Evolutionary conservation across 2,329 filamentous ascomycete genomes (phyloP).

Genomic region (Microcyclospora tardicrescens): DNA sequence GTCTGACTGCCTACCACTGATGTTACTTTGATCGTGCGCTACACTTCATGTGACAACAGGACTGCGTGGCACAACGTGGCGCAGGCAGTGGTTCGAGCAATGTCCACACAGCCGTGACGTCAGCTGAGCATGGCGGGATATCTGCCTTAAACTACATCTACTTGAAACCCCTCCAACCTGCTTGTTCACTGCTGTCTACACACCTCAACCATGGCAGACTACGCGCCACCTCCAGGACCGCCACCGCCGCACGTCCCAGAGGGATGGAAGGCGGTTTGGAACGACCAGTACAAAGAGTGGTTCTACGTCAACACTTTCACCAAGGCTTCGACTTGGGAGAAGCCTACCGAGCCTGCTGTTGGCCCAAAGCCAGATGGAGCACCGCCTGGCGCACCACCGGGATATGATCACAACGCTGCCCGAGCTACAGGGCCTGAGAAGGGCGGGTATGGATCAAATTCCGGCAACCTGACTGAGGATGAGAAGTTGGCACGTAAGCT

Average conservation of each 20-base stretch:
- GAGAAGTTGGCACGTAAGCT: slow-evolving; percentile 61
- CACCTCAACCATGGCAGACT: slow-evolving; percentile 18
- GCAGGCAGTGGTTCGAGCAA: too few species aligned
- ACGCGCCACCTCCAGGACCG: slow-evolving; percentile 20
- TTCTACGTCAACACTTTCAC: slow-evolving; percentile 87
- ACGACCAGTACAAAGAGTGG: slow-evolving; percentile 82
- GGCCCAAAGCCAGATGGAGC: slow-evolving; percentile 24
- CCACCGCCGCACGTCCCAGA: slow-evolving; percentile 43
- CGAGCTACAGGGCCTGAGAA: slow-evolving; percentile 34
- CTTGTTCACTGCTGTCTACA: neutral
- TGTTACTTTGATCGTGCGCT: too few species aligned
- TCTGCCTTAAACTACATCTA: too few species aligned
- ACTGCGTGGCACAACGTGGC: too few species aligned
- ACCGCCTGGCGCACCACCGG: slow-evolving; percentile 52
- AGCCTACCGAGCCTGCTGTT: slow-evolving; percentile 51
- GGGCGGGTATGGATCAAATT: slow-evolving; percentile 42
- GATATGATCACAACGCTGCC: slow-evolving; percentile 43
- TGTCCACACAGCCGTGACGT: too few species aligned
- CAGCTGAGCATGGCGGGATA: too few species aligned
- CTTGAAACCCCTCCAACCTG: too few species aligned
- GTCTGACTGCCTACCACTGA: too few species aligned
- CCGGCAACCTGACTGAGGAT: slow-evolving; percentile 46
- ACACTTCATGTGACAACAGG: too few species aligned
- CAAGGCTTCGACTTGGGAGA: slow-evolving; percentile 84
- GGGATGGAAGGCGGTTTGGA: slow-evolving; percentile 78